Evolutionary conservation across 768 basidiomycete genomes (phyloP), one percentile per base, ranked within the genome.

Genomic region (Neoboletus subvelutipes): DNA sequence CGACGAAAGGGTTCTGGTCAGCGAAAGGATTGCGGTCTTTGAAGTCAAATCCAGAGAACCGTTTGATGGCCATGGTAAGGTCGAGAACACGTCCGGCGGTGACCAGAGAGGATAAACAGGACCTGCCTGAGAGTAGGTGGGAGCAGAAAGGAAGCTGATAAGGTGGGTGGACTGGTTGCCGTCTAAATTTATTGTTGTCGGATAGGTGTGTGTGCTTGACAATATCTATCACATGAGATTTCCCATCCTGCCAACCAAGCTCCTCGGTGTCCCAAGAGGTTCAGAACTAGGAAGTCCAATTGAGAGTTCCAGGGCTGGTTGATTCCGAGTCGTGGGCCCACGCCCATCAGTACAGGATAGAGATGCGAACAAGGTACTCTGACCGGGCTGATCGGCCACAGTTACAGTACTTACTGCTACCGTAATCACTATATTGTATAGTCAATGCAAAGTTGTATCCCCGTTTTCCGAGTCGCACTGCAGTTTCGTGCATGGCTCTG

Each of bases 11-110:
- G 65, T 85, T 80, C 62, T 83, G 78, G 51, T 83, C 81, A 24
- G 82, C 66, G 52, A 78, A 70, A 45, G 71, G 74, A 50, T 68
- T 73, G 56, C 72, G 77, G 70, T 89, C 88, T 33, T 83, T 82
- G 68, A 88, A 88, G 73, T 90, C 88, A 67, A 86, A 80, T 58
- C 79, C 83, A 36, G 86, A 87, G 17, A 77, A 80, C 37, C 81
- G 82, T 59, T 79, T 81, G 42, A 62, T 28, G 53, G 67, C 59
- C 68, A 77, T 78, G 64, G 26, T 58, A 28, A 29, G 36, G 34
- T 57, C 40, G 45, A 58, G 49, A 26, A 55, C 54, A 50, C 59
- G 65, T 49, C 65, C 58, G 59, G 63, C 58, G 65, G 43, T 50
- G 56, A 59, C 26, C 20, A 37, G 41, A 26, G 26, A 52, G 24